A percentile compares a stretch with the other conserved stretches of the same genome.
Conservation (phyloP, 805 yeast genomes). For the Kuraishia hungarica region DNA sequence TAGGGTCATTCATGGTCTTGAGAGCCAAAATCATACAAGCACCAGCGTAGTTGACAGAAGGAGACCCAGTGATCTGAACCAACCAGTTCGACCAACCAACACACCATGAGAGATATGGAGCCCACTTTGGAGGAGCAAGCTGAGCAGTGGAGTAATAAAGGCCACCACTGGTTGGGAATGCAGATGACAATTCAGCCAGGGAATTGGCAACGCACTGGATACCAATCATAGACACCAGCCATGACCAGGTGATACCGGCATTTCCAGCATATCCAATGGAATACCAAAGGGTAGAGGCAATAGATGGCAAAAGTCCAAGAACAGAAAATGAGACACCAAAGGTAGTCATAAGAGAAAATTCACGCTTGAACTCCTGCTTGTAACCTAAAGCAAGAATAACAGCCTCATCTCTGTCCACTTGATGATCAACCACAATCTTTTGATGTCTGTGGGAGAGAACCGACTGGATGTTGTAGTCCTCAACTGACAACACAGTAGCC, state of each 20-base stretch:
- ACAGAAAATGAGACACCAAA: slow-evolving; percentile 62
- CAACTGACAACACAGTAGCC: slow-evolving; percentile 21
- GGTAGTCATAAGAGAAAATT: slow-evolving; percentile 45
- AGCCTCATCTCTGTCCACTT: slow-evolving; percentile 40
- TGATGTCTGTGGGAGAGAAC: slow-evolving; percentile 15
- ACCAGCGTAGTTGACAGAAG: slow-evolving; percentile 49
- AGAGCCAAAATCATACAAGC: slow-evolving; percentile 50
- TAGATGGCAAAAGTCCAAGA: slow-evolving; percentile 56
- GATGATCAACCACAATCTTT: slow-evolving; percentile 33
- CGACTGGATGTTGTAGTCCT: slow-evolving; percentile 16
- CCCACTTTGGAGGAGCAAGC: slow-evolving; percentile 46
- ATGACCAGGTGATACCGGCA: slow-evolving; percentile 60
- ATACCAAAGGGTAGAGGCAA: slow-evolving; percentile 55
- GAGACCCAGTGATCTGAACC: slow-evolving; percentile 55
- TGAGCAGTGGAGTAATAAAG: slow-evolving; percentile 62
- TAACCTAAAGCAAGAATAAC: slow-evolving; percentile 50
- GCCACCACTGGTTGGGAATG: slow-evolving; percentile 64
- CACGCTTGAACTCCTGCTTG: slow-evolving; percentile 58
- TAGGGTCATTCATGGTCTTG: slow-evolving; percentile 29
- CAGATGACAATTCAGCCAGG: slow-evolving; percentile 57
- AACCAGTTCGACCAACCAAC: slow-evolving; percentile 61
- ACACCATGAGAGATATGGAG: slow-evolving; percentile 50
- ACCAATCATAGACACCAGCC: slow-evolving; percentile 45
- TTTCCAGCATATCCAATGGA: slow-evolving; percentile 55
- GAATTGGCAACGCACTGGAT: slow-evolving; percentile 50